Conservation (phyloP, 257 asterid species). For the Eucommia ulmoides region DNA sequence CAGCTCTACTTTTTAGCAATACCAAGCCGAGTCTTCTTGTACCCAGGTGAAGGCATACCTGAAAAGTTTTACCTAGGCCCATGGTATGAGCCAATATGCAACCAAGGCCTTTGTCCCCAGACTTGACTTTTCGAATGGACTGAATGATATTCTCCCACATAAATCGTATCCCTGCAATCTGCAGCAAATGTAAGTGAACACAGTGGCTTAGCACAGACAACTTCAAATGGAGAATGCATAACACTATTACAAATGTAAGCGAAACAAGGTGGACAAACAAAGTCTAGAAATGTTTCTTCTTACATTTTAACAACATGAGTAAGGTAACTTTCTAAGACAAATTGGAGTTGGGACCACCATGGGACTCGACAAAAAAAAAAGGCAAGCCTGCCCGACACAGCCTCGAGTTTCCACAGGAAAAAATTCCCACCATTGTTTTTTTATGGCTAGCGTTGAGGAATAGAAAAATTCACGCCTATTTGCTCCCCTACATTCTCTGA, state of each 20-base stretch:
- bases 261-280: not conserved
- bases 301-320: not conserved
- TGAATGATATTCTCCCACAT: conserved; percentile 94
- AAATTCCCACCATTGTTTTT: too few species aligned
- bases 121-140: conserved; percentile 64
- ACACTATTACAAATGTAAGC: not conserved
- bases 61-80: conserved; percentile 98
- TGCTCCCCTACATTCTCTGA: too few species aligned
- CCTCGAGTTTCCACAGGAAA: too few species aligned
- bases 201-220: not conserved
- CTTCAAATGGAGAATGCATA: not conserved
- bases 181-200: conserved; percentile 7
- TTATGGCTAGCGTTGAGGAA: too few species aligned
- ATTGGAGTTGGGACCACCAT: too few species aligned
- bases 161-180: conserved; percentile 90
- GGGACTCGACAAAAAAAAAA: too few species aligned
- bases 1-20: too few species aligned
- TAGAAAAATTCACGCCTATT: too few species aligned
- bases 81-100: conserved; percentile 99
- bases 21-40: too few species aligned
- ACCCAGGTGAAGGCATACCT: too few species aligned
- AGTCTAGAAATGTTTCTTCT: not conserved
- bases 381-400: too few species aligned
- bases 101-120: conserved; percentile 96
- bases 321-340: too few species aligned